A percentile compares a stretch with the other conserved stretches of the same genome.
Evolutionary conservation across 2,329 filamentous ascomycete genomes (phyloP).

Genomic region (Botrytis fabae): DNA sequence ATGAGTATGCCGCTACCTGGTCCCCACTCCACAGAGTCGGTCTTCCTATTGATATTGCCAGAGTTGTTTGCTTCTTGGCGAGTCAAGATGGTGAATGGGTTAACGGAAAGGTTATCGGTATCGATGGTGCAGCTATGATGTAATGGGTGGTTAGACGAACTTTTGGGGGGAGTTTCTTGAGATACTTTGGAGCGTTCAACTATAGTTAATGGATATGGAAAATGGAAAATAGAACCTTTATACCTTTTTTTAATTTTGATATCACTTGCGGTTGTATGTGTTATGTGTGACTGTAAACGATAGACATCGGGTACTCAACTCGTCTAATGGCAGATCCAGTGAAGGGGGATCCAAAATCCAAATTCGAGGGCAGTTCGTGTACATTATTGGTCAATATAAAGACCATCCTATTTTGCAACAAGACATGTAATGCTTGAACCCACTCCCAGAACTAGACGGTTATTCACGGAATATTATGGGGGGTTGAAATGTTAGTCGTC

Average conservation of each 20-base stretch:
- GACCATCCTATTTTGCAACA: background rate
- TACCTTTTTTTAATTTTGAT: background rate
- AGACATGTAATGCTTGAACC: background rate
- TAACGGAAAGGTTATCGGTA: slow-evolving; percentile 33
- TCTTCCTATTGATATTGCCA: slow-evolving; percentile 67
- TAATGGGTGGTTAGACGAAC: slow-evolving; percentile 16
- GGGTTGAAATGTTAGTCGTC: background rate
- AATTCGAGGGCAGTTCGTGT: background rate
- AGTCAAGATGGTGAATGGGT: slow-evolving; percentile 54
- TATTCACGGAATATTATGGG: background rate
- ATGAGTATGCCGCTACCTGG: slow-evolving; percentile 64
- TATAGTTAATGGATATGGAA: background rate
- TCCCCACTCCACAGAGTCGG: slow-evolving; percentile 65
- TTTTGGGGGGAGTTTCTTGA: slow-evolving; percentile 2
- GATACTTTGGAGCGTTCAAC: background rate
- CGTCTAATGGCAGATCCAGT: background rate
- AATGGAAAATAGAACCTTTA: background rate
- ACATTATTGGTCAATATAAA: background rate
- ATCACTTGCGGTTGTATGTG: background rate
- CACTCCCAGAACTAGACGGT: background rate
- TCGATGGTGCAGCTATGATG: slow-evolving; percentile 35
- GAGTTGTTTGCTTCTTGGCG: slow-evolving; percentile 61
- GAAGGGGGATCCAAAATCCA: background rate
- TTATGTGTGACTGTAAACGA: background rate
- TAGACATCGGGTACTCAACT: background rate